Base-by-base conservation (phyloP, 495 filamentous ascomycete genomes). In the Lepidopterella palustris region DNA sequence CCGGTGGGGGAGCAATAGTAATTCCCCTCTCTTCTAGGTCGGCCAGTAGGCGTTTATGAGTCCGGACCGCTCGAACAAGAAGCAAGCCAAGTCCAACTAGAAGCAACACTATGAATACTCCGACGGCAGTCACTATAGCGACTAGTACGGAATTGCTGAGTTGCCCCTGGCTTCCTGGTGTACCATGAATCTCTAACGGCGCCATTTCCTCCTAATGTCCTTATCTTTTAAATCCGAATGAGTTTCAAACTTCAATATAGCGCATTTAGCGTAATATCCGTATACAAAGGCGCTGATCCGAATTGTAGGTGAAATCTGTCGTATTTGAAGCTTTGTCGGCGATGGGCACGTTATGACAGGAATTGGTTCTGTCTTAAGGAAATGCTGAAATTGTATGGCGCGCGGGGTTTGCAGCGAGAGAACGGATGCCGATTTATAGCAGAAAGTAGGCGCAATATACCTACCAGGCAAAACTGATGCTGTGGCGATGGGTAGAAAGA, bases 11-110 rank as follows among this genome's bases (percentile, higher is more conserved):
- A 45, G 45, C 40, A 24, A 63, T 60, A 5, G 26, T 45, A n/a
- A 67, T 21, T 2, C 64, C 60, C 39, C 64, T 60, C 24, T 63
- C 57, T 53, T 67, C 64, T 13, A 67, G 53, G 32, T 67, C 64
- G 4, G 45, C 52, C 5, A 63, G 48, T 4, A 60, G 51, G 31
- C 53, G 52, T 48, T 58, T 63, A 48, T 67, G 60, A 15, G 13
- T 54, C 52, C 53, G 56, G 21, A 35, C 15, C 18, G 51, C 60
- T 45, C 64, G 56, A 10, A 60, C 13, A 20, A 67, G 57, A 18
- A 61, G 53, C 11, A 60, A 3, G 4, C 48, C 23, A 25, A 63
- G 40, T 13, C 49, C 55, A 45, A 66, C 23, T 13, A 66, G 10
- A 23, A 59, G 50, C 2, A 54, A 59, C 11, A 66, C 10, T n/a